These are phyloP conservation scores for Pseudocercospora pini-densiflorae DNA, from an alignment of 2,329 filamentous ascomycete species.

Conservation along the genomic window DNA sequence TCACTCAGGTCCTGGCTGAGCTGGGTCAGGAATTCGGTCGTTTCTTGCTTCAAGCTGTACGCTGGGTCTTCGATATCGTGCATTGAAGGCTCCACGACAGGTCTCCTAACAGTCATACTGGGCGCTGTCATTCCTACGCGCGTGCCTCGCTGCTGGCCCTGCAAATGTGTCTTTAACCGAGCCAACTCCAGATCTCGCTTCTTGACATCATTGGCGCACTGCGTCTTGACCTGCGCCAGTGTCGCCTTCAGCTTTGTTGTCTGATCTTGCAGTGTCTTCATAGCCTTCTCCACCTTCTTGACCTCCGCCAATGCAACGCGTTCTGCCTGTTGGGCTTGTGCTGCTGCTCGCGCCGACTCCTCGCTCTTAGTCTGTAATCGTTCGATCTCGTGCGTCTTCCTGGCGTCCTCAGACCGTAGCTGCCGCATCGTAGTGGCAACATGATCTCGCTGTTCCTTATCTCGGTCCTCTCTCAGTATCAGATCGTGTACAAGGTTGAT, in stretches of 20 bases:
- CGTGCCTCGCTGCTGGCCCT: slow-evolving; percentile 62
- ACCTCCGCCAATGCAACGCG: slow-evolving; percentile 82
- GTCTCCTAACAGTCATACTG: slow-evolving; percentile 56
- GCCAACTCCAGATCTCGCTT: slow-evolving; percentile 90
- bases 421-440: slow-evolving; percentile 77
- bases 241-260: slow-evolving; percentile 76
- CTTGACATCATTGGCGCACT: slow-evolving; percentile 88
- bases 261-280: slow-evolving; percentile 80
- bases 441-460: slow-evolving; percentile 85
- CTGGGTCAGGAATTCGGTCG: slow-evolving; percentile 86
- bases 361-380: slow-evolving; percentile 33
- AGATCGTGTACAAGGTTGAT: slow-evolving; percentile 95
- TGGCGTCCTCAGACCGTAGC: slow-evolving; percentile 74
- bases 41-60: slow-evolving; percentile 81
- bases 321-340: slow-evolving; percentile 74
- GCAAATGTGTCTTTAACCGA: slow-evolving; percentile 82
- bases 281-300: slow-evolving; percentile 74
- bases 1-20: slow-evolving; percentile 83
- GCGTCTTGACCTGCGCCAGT: slow-evolving; percentile 79
- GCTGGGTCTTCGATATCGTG: slow-evolving; percentile 57
- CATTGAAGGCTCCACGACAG: slow-evolving; percentile 50
- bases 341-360: slow-evolving; percentile 70
- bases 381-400: slow-evolving; percentile 56
- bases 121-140: slow-evolving; percentile 51
- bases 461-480: slow-evolving; percentile 88